phyloP scores from a whole-genome alignment of 1,139 yeast species.

The Lodderomyces jiufengensis region DNA sequence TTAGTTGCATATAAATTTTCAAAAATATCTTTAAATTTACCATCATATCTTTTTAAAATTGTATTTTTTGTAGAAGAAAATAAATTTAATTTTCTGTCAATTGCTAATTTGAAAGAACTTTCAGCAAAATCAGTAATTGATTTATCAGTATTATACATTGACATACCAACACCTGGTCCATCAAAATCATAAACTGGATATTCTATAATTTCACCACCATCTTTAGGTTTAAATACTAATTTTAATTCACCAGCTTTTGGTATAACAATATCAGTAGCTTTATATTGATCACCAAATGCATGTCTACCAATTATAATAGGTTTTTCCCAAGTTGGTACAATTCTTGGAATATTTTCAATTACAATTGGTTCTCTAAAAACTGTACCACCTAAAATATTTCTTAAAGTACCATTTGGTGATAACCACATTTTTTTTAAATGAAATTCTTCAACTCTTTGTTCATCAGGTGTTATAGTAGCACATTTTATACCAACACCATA shows the following conservation, averaged over 20 bases:
- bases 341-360: constrained; percentile 81
- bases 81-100: constrained; percentile 71
- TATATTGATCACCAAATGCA: constrained; percentile 95
- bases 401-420: constrained; percentile 94
- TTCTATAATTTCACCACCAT: constrained; percentile 54
- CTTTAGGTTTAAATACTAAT: constrained; percentile 73
- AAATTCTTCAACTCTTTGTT: constrained; percentile 89
- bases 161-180: constrained; percentile 80
- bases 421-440: constrained; percentile 93
- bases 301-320: constrained; percentile 97
- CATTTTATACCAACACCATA: constrained; percentile 94
- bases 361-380: constrained; percentile 97
- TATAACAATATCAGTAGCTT: constrained; percentile 80
- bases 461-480: constrained; percentile 98
- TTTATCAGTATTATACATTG: constrained; percentile 94
- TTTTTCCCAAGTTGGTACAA: constrained; percentile 90
- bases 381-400: constrained; percentile 93
- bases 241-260: constrained; percentile 78
- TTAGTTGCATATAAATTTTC: constrained; percentile 70
- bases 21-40: constrained; percentile 91
- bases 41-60: constrained; percentile 88
- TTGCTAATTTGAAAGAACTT: constrained; percentile 85
- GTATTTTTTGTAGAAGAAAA: constrained; percentile 92
- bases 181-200: constrained; percentile 68
- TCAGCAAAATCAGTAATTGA: constrained; percentile 89